These are phyloP conservation scores for Sanghuangporus weigelae DNA, from an alignment of 1,284 basidiomycete genomes.

Conservation along the genomic window DNA sequence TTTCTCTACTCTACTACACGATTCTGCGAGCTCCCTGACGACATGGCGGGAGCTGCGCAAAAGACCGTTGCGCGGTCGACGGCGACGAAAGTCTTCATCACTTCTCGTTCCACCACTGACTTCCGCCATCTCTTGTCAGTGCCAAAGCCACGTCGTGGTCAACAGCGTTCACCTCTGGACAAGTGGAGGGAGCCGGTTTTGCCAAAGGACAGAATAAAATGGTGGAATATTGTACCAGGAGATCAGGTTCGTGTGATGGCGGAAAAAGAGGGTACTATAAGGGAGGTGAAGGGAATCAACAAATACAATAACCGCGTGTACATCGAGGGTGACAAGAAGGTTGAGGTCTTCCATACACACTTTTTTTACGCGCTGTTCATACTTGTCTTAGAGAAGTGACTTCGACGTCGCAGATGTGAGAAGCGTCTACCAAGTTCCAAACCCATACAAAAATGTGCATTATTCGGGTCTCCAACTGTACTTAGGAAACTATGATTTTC, in stretches of 20 bases:
- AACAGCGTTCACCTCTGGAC: neutral
- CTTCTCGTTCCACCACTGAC: conserved; percentile 14
- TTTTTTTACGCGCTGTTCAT: neutral
- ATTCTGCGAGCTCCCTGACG: neutral
- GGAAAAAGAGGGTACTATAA: conserved; percentile 50
- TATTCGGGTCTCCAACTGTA: conserved; percentile 76
- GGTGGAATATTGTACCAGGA: conserved; percentile 83
- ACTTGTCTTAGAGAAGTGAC: conserved; percentile 1
- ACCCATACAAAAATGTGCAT: conserved; percentile 47
- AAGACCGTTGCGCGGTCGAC: conserved; percentile 9
- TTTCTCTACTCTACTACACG: neutral
- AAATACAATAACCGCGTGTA: conserved; percentile 66
- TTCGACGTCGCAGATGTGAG: conserved; percentile 4
- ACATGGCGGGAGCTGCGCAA: conserved; percentile 20
- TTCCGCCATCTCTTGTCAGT: conserved; percentile 17
- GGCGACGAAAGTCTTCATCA: conserved; percentile 11
- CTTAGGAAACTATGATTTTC: conserved; percentile 59
- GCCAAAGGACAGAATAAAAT: conserved; percentile 68
- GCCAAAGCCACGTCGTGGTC: neutral
- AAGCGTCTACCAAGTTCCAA: conserved; percentile 10
- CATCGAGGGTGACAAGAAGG: conserved; percentile 44
- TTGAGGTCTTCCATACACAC: neutral
- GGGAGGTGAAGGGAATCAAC: conserved; percentile 70
- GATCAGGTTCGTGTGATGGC: conserved; percentile 69
- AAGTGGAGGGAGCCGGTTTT: conserved; percentile 42